phyloP scores from a whole-genome alignment of 108 stramenopile genomes.

The Conticribra guillardii region DNA sequence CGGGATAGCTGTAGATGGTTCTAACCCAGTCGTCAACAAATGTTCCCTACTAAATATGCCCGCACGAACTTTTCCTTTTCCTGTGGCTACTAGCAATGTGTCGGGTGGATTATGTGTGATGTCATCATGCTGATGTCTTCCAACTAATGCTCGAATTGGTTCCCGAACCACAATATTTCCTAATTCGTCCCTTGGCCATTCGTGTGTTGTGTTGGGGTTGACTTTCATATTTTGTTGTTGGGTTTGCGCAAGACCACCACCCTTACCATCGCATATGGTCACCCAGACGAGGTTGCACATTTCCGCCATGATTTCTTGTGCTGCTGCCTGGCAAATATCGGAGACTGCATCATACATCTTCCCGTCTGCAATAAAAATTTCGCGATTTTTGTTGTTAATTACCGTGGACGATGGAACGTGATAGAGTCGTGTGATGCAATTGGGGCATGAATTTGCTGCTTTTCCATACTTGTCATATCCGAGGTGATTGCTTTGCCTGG shows the following conservation, averaged over 20 bases:
- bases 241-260: conserved; percentile 11
- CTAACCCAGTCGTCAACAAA: conserved; percentile 65
- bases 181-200: conserved; percentile 11
- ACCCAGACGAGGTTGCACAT: conserved; percentile 71
- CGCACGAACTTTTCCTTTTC: conserved; percentile 79
- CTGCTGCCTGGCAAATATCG: conserved; percentile 64
- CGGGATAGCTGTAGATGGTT: conserved; percentile 71
- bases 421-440: conserved; percentile 56
- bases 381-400: conserved; percentile 60
- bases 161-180: conserved; percentile 21
- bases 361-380: conserved; percentile 73
- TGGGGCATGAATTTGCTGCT: background rate
- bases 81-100: conserved; percentile 65
- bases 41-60: conserved; percentile 79
- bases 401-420: conserved; percentile 58
- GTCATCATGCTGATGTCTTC: conserved; percentile 19
- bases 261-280: conserved; percentile 52
- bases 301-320: conserved; percentile 72
- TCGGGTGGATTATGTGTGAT: conserved; percentile 28
- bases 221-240: conserved; percentile 1
- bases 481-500: too few relatives aligned
- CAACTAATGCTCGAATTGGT: conserved; percentile 69
- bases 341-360: conserved; percentile 75
- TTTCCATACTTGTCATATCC: background rate
- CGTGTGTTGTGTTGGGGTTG: background rate